phyloP scores from a whole-genome alignment of 805 yeast species.

The Saccharomycopsis synnaedendra region DNA sequence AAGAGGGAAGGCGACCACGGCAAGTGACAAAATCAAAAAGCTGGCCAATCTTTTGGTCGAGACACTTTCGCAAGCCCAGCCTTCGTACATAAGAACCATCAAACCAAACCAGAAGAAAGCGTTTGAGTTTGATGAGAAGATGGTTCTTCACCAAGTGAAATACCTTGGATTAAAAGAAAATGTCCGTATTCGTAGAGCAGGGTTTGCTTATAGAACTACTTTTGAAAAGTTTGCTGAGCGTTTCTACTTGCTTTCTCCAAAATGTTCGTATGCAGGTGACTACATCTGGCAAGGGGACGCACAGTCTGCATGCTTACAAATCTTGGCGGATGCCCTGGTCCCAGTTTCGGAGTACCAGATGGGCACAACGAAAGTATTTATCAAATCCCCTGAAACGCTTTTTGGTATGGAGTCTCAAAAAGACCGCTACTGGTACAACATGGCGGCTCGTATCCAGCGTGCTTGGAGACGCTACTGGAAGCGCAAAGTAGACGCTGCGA shows the following conservation, averaged over 20 bases:
- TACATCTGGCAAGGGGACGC: constrained; percentile 54
- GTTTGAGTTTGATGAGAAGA: constrained; percentile 74
- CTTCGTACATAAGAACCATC: constrained; percentile 94
- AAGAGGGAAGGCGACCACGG: constrained; percentile 84
- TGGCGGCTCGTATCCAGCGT: constrained; percentile 96
- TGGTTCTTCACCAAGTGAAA: constrained; percentile 91
- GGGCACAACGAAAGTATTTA: constrained; percentile 87
- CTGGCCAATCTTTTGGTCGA: constrained; percentile 87
- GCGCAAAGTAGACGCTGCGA: constrained; percentile 80
- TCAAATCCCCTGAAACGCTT: constrained; percentile 92
- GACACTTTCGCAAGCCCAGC: constrained; percentile 82
- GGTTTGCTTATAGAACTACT: constrained; percentile 94
- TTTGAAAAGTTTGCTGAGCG: constrained; percentile 94
- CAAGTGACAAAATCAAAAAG: constrained; percentile 85
- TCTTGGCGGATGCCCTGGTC: constrained; percentile 50
- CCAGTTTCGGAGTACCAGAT: constrained; percentile 78
- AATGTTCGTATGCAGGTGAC: constrained; percentile 88
- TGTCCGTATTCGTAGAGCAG: constrained; percentile 95
- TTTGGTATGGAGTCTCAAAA: constrained; percentile 94
- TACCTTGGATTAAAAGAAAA: constrained; percentile 94
- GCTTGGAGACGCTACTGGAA: constrained; percentile 85
- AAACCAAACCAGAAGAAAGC: constrained; percentile 92
- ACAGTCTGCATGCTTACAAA: constrained; percentile 40
- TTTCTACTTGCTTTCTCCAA: constrained; percentile 75
- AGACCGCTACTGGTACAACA: constrained; percentile 94